Evolutionary conservation across 1,139 yeast species (phyloP).

Genomic region (Pichia sp.): DNA sequence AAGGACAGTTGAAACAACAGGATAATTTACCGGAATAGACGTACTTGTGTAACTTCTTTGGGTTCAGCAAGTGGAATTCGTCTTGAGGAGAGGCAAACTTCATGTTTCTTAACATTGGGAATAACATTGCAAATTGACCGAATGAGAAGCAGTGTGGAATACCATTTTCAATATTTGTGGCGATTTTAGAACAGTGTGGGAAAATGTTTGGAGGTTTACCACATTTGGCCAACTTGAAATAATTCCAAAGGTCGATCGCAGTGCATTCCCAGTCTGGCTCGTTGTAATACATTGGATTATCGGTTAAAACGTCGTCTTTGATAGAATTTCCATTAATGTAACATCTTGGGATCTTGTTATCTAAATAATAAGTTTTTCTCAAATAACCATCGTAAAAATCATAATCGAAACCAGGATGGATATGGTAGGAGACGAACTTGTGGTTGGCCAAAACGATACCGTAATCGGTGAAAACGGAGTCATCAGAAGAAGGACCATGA

Average conservation of each 20-base stretch:
- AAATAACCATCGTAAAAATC: neutral
- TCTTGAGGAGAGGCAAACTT: neutral
- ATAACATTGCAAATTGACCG: neutral
- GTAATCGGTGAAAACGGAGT: neutral
- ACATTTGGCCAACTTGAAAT: neutral
- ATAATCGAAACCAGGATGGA: neutral
- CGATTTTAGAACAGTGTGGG: neutral
- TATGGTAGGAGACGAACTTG: neutral
- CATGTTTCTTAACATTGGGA: neutral
- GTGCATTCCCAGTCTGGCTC: neutral
- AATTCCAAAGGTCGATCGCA: neutral
- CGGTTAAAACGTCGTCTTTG: neutral
- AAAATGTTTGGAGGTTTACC: neutral
- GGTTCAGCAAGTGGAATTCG: neutral
- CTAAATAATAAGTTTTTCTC: neutral
- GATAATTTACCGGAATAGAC: neutral
- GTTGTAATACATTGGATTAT: neutral
- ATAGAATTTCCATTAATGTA: neutral
- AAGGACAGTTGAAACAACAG: neutral
- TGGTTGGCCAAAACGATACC: neutral
- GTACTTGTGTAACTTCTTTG: neutral
- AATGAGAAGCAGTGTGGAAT: neutral
- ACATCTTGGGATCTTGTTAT: neutral
- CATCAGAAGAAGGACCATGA: too few relatives aligned
- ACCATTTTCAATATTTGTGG: neutral